Conservation (phyloP, 2,329 filamentous ascomycete species). For the Trichoderma citrinoviride region DNA sequence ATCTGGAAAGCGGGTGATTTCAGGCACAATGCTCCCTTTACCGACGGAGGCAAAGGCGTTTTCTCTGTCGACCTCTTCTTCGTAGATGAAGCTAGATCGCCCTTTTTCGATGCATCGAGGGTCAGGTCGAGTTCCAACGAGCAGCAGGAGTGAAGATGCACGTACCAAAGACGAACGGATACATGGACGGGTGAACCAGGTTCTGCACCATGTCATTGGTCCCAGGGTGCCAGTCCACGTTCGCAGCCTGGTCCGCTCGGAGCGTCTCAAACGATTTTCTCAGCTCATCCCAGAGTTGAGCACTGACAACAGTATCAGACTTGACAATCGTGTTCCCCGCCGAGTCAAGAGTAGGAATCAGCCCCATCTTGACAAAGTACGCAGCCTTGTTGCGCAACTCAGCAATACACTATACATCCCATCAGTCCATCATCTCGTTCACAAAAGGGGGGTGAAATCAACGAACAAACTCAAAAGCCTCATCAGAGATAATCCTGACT, state of each 20-base stretch:
- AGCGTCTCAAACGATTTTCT: conserved; percentile 13
- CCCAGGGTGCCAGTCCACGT: conserved; percentile 54
- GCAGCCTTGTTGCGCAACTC: conserved; percentile 48
- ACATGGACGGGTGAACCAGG: conserved; percentile 18
- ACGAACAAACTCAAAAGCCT: conserved; percentile 38
- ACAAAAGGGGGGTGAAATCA: neutral
- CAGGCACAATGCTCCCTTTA: conserved; percentile 25
- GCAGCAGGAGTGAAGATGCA: fast-evolving
- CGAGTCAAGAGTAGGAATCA: conserved; percentile 31
- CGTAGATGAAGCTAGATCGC: conserved; percentile 18
- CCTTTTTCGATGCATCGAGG: neutral
- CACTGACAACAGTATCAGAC: conserved; percentile 9
- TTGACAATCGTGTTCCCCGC: conserved; percentile 4
- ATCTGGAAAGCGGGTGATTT: neutral
- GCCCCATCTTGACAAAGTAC: conserved; percentile 38
- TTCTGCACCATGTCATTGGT: conserved; percentile 50
- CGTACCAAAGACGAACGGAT: conserved; percentile 24
- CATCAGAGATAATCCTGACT: conserved; percentile 15
- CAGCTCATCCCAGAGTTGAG: conserved; percentile 3
- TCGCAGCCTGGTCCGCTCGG: neutral
- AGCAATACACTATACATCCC: conserved; percentile 29
- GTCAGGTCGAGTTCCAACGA: neutral
- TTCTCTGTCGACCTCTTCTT: conserved; percentile 27
- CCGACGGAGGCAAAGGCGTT: conserved; percentile 31
- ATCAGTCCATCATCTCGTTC: neutral